phyloP scores from a whole-genome alignment of 75 land plant species.

The Pinus tabuliformis region DNA sequence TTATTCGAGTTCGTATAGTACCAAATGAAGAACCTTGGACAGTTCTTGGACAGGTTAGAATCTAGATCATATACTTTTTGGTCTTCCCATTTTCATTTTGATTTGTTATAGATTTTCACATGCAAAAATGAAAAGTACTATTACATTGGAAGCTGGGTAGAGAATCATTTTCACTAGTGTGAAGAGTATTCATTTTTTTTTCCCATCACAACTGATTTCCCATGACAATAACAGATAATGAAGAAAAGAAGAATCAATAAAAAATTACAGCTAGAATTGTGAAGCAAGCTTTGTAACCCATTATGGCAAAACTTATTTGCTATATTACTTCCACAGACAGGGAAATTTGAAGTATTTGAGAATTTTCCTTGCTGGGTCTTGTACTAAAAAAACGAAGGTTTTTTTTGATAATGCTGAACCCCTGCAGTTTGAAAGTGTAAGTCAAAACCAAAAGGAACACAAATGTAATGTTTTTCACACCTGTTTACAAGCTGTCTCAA shows the following conservation, averaged over 20 bases:
- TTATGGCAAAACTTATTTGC: neutral
- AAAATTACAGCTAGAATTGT: neutral
- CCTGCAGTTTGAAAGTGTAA: neutral
- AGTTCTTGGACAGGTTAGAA: slow-evolving; percentile 86
- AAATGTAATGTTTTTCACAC: neutral
- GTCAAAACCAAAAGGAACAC: neutral
- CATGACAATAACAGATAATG: neutral
- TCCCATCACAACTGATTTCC: no score
- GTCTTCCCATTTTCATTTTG: no score
- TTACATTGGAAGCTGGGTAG: neutral
- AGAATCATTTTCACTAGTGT: neutral
- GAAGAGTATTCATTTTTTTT: no score
- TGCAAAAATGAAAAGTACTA: neutral
- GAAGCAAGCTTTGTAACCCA: neutral
- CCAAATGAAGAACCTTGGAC: slow-evolving; percentile 85
- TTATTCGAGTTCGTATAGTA: slow-evolving; percentile 62
- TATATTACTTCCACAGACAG: neutral
- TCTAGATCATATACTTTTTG: neutral
- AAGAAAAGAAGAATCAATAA: neutral
- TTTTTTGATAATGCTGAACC: neutral
- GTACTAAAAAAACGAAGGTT: neutral
- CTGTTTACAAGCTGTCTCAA: neutral
- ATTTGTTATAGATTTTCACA: neutral
- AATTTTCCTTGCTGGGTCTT: neutral
- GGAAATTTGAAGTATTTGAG: neutral